Evolutionary conservation across 179 eudicot species (phyloP).

Genomic region (Nepenthes alata): DNA sequence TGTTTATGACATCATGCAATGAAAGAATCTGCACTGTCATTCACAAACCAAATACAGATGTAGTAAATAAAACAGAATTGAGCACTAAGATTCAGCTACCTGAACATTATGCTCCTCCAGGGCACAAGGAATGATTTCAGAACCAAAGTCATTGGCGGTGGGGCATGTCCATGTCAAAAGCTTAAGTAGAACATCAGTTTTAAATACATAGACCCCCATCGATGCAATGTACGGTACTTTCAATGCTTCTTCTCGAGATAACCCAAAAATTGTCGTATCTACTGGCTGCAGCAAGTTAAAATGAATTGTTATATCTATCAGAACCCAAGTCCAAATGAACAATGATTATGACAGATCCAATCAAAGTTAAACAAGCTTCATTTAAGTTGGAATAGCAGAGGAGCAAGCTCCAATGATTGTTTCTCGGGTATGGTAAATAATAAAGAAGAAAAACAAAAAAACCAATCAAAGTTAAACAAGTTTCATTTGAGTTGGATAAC

Average conservation of each 20-base stretch:
- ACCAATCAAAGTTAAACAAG: neutral
- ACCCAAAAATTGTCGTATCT: constrained; percentile 70
- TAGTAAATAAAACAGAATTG: neutral
- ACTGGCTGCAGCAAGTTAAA: constrained; percentile 42
- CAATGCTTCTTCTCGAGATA: constrained; percentile 42
- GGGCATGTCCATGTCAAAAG: constrained; percentile 30
- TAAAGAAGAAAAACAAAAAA: too few species aligned
- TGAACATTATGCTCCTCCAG: constrained; percentile 63
- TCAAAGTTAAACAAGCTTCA: too few species aligned
- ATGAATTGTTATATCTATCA: neutral
- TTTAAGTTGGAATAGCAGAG: too few species aligned
- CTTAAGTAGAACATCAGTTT: constrained; percentile 62
- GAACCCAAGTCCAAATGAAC: neutral
- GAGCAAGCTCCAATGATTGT: too few species aligned
- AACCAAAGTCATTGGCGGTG: constrained; percentile 31
- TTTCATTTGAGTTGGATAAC: too few species aligned
- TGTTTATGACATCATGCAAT: neutral
- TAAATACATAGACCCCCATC: constrained; percentile 88
- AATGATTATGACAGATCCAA: too few species aligned
- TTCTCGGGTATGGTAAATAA: too few species aligned
- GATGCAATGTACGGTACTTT: constrained; percentile 75
- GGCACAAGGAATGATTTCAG: constrained; percentile 43
- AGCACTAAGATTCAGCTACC: constrained; percentile 16
- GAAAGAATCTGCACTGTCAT: neutral
- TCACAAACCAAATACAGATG: neutral